Conservation (phyloP, 306 rosid genomes). For the Trichosanthes truncata region DNA sequence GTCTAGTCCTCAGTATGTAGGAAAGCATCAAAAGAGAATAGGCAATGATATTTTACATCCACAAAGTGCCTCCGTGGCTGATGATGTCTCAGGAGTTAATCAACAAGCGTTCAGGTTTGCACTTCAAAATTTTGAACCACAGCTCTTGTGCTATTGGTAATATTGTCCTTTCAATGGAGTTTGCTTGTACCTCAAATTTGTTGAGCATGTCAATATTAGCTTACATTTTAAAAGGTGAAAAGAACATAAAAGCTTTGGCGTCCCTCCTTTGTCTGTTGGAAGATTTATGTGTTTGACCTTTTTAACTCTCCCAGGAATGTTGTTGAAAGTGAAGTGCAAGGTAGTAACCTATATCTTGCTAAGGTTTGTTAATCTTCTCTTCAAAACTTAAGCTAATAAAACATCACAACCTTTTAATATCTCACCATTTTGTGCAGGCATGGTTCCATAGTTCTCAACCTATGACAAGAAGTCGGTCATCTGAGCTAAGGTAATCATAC, state of each 20-base stretch:
- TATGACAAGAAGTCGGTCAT: constrained; percentile 93
- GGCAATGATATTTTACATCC: constrained; percentile 41
- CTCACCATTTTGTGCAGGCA: constrained; percentile 46
- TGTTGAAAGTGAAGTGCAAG: constrained; percentile 55
- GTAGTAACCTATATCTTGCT: constrained; percentile 64
- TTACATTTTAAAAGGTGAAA: neutral
- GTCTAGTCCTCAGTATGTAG: constrained; percentile 50
- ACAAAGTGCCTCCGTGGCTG: constrained; percentile 33
- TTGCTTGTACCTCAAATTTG: neutral
- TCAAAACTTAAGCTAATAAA: constrained; percentile 14
- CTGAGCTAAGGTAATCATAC: constrained; percentile 66
- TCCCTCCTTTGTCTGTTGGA: neutral
- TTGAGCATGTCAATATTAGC: neutral
- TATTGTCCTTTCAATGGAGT: neutral
- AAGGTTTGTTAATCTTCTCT: constrained; percentile 40
- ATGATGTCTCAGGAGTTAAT: constrained; percentile 41
- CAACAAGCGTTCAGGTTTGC: constrained; percentile 54
- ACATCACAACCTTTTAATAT: constrained; percentile 19
- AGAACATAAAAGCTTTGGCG: neutral
- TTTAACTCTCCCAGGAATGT: constrained; percentile 38
- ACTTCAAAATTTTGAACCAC: constrained; percentile 15
- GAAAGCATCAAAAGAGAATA: constrained; percentile 51
- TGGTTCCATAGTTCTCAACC: constrained; percentile 91
- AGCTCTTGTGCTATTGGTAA: neutral
- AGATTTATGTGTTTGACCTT: constrained; percentile 14